Evolutionary conservation across 169 alveolate species (phyloP).

Genomic region (Cystoisospora suis): DNA sequence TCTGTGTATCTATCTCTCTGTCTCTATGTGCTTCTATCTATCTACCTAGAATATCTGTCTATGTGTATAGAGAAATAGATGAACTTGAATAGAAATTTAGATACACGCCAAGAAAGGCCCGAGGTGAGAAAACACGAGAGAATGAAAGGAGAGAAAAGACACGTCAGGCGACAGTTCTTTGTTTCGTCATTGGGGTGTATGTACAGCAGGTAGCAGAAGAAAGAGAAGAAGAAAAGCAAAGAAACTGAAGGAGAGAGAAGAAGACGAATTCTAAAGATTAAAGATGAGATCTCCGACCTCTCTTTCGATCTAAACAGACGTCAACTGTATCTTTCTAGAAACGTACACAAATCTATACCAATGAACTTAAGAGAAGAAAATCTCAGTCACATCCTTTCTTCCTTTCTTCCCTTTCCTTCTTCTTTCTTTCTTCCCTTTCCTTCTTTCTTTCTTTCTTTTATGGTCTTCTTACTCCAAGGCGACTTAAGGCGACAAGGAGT

Average conservation of each 20-base stretch:
- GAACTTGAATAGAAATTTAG: too few relatives aligned
- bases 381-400: not conserved
- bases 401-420: not conserved
- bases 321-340: too few relatives aligned
- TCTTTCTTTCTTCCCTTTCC: not conserved
- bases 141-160: not conserved
- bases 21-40: too few relatives aligned
- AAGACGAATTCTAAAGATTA: too few relatives aligned
- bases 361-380: too few relatives aligned
- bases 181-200: too few relatives aligned
- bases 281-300: too few relatives aligned
- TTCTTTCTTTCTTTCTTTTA: not conserved
- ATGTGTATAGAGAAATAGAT: not conserved
- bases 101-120: too few relatives aligned
- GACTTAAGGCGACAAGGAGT: conserved; percentile 6
- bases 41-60: too few relatives aligned
- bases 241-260: not conserved
- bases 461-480: not conserved
- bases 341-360: too few relatives aligned
- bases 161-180: not conserved
- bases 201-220: not conserved
- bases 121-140: not conserved
- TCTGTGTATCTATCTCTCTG: too few relatives aligned
- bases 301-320: too few relatives aligned
- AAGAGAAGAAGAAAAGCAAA: not conserved